Percentiles rank a stretch among this genome's conserved stretches.
phyloP scores from a whole-genome alignment of 805 yeast species.

The Kluyveromyces aestuarii region DNA sequence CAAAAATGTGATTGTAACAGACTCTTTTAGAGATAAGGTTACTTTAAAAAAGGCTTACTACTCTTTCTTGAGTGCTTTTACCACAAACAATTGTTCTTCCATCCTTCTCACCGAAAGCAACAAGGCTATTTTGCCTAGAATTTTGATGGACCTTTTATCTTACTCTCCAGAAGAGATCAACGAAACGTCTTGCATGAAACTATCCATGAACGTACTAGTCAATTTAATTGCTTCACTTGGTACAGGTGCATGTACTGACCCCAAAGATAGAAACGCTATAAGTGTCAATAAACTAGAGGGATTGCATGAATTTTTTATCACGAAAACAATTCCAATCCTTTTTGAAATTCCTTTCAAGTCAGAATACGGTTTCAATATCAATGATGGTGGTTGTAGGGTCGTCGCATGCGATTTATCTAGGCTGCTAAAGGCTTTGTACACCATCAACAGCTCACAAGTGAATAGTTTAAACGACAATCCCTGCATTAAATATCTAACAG shows the following conservation, averaged over 20 bases:
- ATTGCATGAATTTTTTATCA: conserved; percentile 59
- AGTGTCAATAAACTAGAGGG: conserved; percentile 47
- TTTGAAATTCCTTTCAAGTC: conserved; percentile 78
- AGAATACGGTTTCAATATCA: conserved; percentile 46
- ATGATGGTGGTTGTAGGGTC: conserved; percentile 72
- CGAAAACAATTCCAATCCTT: conserved; percentile 54
- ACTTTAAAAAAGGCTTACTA: conserved; percentile 62
- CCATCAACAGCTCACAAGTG: conserved; percentile 17
- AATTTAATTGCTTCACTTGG: conserved; percentile 59
- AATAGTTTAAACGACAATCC: conserved; percentile 18
- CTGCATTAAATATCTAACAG: conserved; percentile 41
- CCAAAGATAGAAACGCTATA: conserved; percentile 44
- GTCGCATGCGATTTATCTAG: conserved; percentile 67
- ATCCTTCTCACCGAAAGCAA: conserved; percentile 65
- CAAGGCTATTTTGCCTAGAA: conserved; percentile 45
- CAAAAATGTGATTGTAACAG: conserved; percentile 39
- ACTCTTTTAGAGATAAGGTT: conserved; percentile 54
- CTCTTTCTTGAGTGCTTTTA: conserved; percentile 56
- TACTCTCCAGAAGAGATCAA: conserved; percentile 48
- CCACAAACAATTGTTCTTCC: conserved; percentile 72
- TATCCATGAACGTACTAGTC: conserved; percentile 60
- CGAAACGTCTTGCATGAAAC: conserved; percentile 58
- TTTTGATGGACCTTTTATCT: conserved; percentile 55
- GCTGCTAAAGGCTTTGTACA: conserved; percentile 54
- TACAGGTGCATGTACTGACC: conserved; percentile 55